Conservation (phyloP, 2,329 filamentous ascomycete genomes). For the Dactylonectria estremocensis region DNA sequence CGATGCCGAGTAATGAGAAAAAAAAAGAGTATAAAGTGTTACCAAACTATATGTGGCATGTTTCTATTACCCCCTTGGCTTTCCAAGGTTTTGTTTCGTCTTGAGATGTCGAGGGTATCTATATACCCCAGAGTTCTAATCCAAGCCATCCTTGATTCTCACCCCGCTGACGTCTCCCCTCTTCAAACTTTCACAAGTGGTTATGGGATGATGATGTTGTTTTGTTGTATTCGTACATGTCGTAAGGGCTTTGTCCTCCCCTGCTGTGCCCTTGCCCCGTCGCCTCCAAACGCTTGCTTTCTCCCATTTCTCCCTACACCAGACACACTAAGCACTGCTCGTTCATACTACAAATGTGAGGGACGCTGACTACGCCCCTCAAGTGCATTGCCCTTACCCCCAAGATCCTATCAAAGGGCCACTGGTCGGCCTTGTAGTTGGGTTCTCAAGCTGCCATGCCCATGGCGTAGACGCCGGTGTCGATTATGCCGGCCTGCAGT, state of each 20-base stretch:
- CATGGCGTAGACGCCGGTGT: slow-evolving; percentile 55
- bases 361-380: slow-evolving; percentile 33
- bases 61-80: background rate
- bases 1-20: slow-evolving; percentile 43
- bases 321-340: slow-evolving; percentile 19
- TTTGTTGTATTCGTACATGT: slow-evolving; percentile 49
- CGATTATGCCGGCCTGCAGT: slow-evolving; percentile 59
- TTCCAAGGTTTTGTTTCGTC: background rate
- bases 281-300: slow-evolving; percentile 11
- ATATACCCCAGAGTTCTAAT: slow-evolving; percentile 16
- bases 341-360: slow-evolving; percentile 16
- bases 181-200: slow-evolving; percentile 10
- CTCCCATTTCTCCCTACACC: slow-evolving; percentile 1
- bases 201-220: slow-evolving; percentile 9
- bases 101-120: slow-evolving; percentile 28
- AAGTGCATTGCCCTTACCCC: slow-evolving; percentile 36
- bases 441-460: slow-evolving; percentile 49
- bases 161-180: background rate
- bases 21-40: background rate
- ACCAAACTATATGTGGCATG: slow-evolving; percentile 7
- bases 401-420: slow-evolving; percentile 1
- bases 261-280: slow-evolving; percentile 26
- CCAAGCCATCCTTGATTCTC: background rate
- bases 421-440: background rate
- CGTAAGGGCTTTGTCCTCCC: slow-evolving; percentile 38